These are phyloP conservation scores for Domatiomyces catenatus DNA, from an alignment of 2,329 filamentous ascomycete species.

Conservation along the genomic window DNA sequence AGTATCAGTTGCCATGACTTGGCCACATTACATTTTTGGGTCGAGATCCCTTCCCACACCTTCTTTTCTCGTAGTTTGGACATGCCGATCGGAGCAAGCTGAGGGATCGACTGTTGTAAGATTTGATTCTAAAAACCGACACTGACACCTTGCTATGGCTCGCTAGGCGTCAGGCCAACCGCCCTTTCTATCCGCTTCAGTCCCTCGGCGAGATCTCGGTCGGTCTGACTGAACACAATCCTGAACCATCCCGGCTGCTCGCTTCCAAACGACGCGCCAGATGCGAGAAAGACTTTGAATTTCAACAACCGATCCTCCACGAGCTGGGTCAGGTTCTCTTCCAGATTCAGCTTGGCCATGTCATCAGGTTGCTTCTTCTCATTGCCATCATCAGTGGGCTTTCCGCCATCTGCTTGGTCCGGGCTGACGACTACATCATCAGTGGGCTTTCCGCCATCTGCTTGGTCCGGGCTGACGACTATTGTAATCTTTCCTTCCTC, in stretches of 20 bases:
- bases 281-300: slow-evolving; percentile 24
- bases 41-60: too few species aligned
- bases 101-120: too few species aligned
- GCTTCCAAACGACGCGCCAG: slow-evolving; percentile 23
- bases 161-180: neutral
- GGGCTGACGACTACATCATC: too few species aligned
- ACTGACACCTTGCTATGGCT: neutral
- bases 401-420: neutral
- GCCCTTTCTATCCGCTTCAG: neutral
- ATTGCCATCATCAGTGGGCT: neutral
- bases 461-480: neutral
- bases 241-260: slow-evolving; percentile 31
- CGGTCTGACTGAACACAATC: slow-evolving; percentile 24
- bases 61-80: too few species aligned
- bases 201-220: too few species aligned
- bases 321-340: slow-evolving; percentile 1
- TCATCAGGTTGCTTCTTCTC: neutral
- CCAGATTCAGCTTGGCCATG: neutral
- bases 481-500: neutral
- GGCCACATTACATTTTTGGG: too few species aligned
- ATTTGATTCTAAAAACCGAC: too few species aligned
- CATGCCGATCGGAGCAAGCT: too few species aligned
- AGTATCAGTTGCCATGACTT: too few species aligned
- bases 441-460: neutral
- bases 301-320: slow-evolving; percentile 25